Base-by-base conservation (phyloP, 495 filamentous ascomycete genomes). In the Aspergillus nidulans region DNA sequence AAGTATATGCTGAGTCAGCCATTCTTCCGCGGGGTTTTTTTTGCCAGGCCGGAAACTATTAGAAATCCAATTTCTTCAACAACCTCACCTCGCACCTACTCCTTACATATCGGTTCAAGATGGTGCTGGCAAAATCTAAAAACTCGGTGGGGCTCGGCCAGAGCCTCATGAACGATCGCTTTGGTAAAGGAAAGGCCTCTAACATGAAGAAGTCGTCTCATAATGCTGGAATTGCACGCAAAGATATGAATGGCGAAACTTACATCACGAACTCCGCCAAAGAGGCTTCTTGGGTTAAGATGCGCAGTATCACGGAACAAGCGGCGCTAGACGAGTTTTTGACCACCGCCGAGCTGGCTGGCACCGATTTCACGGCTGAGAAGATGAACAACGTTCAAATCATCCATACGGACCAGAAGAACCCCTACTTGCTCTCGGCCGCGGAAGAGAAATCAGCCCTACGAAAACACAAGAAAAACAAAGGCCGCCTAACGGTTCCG, bases 341-440 rank as follows among this genome's bases (percentile, higher is more conserved):
- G 47, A 84, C 75, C 48, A 97, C 92, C 24, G 92, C 92, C 59
- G 91, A 97, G 72, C 78, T 99, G 59, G 95, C 95, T 18, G 92
- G 91, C 44, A 99, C 95, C 54, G 95, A 99, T 67, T 99, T 99
- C 69, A 96, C 94, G 6, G 95, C 95, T 32, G 94, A 99, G 79
- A 96, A 97, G 78, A 88, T 95, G 82, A 96, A 90, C 70, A 96
- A 92, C 67, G 88, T 97, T 68, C 95, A 96, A 73, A 96, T 99
- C 67, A 97, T 99, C 61, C 92, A 99, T 63, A 84, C 82, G 50
- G 88, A 94, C 67, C 92, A 97, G 74, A 86, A 85, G 69, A 99
- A 99, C 71, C 94, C 95, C 1, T 99, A 91, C 65, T 79, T 99
- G 18, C 81, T 99, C 13, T 90, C 90, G 2, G 83, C 89, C 0